Conservation (phyloP, 495 filamentous ascomycete species). For the Neurospora discreta region DNA sequence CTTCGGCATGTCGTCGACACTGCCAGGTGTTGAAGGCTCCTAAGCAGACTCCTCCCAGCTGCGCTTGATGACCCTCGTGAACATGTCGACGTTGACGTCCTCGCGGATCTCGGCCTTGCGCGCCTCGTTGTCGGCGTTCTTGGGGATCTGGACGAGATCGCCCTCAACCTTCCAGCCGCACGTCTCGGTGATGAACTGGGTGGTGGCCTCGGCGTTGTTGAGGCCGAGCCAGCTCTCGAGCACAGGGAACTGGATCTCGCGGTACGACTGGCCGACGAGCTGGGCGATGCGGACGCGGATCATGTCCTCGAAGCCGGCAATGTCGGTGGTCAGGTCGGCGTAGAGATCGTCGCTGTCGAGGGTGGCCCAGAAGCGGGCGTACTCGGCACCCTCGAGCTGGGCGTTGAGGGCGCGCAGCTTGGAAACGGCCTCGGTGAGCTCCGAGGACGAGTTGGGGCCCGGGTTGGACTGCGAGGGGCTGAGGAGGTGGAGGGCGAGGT, state of each 20-base stretch:
- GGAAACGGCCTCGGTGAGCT: constrained; percentile 75
- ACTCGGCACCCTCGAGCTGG: constrained; percentile 76
- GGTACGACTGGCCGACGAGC: constrained; percentile 76
- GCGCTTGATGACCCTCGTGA: constrained; percentile 65
- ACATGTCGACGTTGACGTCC: constrained; percentile 90
- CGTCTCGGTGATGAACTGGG: constrained; percentile 70
- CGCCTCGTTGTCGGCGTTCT: constrained; percentile 97
- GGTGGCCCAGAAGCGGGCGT: constrained; percentile 84
- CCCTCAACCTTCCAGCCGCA: constrained; percentile 73
- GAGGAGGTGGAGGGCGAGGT: constrained; percentile 85
- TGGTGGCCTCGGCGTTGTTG: constrained; percentile 56
- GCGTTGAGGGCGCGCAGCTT: constrained; percentile 77
- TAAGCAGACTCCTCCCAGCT: constrained; percentile 79
- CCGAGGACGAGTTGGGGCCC: constrained; percentile 33
- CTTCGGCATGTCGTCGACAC: background rate
- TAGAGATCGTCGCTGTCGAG: constrained; percentile 92
- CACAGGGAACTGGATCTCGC: constrained; percentile 63
- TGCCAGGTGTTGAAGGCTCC: background rate
- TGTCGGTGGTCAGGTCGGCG: constrained; percentile 88
- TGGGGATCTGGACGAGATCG: constrained; percentile 53
- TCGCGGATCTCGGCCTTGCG: constrained; percentile 93
- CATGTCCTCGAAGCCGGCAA: constrained; percentile 91
- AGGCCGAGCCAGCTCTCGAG: constrained; percentile 85
- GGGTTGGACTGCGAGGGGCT: constrained; percentile 34
- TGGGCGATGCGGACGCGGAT: constrained; percentile 86